phyloP scores from a whole-genome alignment of 164 flowering plant genomes.

The Berberis thunbergii region DNA sequence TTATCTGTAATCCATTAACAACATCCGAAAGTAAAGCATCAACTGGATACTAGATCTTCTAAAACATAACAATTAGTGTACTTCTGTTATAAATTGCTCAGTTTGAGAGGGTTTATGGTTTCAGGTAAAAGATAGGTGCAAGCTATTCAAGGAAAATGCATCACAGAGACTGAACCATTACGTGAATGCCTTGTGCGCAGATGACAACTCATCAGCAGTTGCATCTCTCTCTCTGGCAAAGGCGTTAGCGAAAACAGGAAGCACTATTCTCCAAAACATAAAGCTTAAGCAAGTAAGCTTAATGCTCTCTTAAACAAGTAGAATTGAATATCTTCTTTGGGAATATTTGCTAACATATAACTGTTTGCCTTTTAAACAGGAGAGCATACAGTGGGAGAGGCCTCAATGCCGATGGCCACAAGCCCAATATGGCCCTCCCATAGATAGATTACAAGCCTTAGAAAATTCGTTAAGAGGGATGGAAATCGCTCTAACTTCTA shows the following conservation, averaged over 20 bases:
- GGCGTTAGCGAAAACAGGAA: slow-evolving; percentile 23
- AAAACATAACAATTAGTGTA: not conserved
- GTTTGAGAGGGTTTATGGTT: not conserved
- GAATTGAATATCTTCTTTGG: not conserved
- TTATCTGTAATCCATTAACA: no score
- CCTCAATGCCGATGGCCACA: slow-evolving; percentile 22
- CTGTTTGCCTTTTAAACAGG: slow-evolving; percentile 32
- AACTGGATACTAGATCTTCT: not conserved
- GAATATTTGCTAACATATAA: not conserved
- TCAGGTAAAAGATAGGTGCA: slow-evolving; percentile 49
- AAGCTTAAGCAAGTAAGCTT: slow-evolving; percentile 51
- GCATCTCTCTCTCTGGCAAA: slow-evolving; percentile 53
- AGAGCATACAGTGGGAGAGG: slow-evolving; percentile 70
- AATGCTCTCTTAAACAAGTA: not conserved
- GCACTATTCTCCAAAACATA: slow-evolving; percentile 42
- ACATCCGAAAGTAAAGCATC: no score
- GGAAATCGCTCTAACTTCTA: slow-evolving; percentile 45
- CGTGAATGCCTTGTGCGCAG: slow-evolving; percentile 55
- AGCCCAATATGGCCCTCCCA: slow-evolving; percentile 21
- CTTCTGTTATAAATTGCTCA: not conserved
- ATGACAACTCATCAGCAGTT: slow-evolving; percentile 27
- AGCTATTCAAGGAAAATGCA: slow-evolving; percentile 35
- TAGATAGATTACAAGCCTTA: slow-evolving; percentile 35
- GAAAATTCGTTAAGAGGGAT: slow-evolving; percentile 60
- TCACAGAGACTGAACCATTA: slow-evolving; percentile 46